A percentile compares a stretch with the other conserved stretches of the same genome.
phyloP scores from a whole-genome alignment of 768 basidiomycete genomes.

The Lentinula boryana region DNA sequence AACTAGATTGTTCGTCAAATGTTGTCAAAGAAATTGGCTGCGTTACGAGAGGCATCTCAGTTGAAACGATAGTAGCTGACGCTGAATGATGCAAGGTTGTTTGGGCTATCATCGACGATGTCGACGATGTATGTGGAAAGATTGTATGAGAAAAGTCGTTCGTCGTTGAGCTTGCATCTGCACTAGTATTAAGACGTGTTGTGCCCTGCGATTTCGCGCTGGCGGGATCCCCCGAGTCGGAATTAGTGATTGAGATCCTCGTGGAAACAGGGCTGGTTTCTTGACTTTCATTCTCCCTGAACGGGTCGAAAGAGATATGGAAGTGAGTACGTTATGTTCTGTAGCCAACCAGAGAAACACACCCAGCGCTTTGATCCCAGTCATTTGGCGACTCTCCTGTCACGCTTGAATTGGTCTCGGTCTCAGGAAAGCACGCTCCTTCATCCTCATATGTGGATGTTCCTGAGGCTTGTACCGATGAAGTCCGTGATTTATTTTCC shows the following conservation, averaged over 20 bases:
- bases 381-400: background rate
- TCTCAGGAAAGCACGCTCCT: background rate
- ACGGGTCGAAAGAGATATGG: background rate
- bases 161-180: background rate
- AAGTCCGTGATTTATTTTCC: background rate
- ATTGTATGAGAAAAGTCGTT: background rate
- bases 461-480: background rate
- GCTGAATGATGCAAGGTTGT: background rate
- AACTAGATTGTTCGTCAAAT: background rate
- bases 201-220: background rate
- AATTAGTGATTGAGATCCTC: background rate
- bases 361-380: background rate
- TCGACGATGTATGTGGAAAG: background rate
- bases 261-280: background rate
- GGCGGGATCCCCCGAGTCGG: background rate
- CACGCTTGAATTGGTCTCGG: background rate
- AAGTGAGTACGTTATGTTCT: background rate
- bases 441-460: background rate
- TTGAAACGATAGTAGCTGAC: background rate
- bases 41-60: background rate
- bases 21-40: background rate
- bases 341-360: background rate
- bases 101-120: background rate
- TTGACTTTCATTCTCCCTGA: background rate
- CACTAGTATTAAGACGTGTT: background rate